Conservation (phyloP, 176 grass and related monocot genomes). For the Aegilops sharonensis region DNA sequence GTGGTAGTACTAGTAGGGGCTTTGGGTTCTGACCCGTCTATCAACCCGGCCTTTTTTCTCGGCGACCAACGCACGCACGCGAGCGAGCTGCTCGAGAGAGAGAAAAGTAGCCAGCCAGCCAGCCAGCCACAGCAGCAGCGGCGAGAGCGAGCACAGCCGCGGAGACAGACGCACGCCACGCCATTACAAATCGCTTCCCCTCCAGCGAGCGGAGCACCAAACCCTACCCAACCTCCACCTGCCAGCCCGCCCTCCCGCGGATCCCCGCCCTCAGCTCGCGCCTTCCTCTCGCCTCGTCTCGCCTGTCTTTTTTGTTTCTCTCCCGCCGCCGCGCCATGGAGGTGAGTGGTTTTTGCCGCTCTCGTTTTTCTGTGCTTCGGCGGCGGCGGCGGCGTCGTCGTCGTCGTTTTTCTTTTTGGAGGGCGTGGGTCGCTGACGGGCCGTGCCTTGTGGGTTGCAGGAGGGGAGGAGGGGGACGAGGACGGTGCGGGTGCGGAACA, state of each 20-base stretch:
- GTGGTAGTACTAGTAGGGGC: not conserved
- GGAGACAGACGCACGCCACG: not conserved
- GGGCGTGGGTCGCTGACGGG: not conserved
- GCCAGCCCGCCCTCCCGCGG: not conserved
- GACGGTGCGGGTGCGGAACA: constrained; percentile 82
- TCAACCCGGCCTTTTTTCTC: constrained; percentile 16
- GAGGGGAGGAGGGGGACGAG: constrained; percentile 40
- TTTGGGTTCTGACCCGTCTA: not conserved
- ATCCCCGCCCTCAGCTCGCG: not conserved
- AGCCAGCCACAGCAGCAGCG: not conserved
- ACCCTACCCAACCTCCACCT: not conserved
- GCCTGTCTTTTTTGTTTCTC: not conserved
- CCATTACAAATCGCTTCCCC: constrained; percentile 36
- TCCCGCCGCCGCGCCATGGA: constrained; percentile 39
- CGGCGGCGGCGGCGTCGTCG: not conserved
- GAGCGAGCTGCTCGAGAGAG: constrained; percentile 27
- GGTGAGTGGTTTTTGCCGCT: constrained; percentile 20
- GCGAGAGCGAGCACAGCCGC: constrained; percentile 15
- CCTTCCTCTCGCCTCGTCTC: not conserved
- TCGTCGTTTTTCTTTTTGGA: not conserved
- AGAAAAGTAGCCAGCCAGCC: constrained; percentile 26
- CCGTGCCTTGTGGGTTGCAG: not conserved
- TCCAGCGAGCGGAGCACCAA: not conserved
- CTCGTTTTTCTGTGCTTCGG: not conserved
- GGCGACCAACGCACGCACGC: constrained; percentile 33